Evolutionary conservation across 305 asterid species (phyloP), one percentile per base, ranked within the genome.

Genomic region (Fraxinus albicans): DNA sequence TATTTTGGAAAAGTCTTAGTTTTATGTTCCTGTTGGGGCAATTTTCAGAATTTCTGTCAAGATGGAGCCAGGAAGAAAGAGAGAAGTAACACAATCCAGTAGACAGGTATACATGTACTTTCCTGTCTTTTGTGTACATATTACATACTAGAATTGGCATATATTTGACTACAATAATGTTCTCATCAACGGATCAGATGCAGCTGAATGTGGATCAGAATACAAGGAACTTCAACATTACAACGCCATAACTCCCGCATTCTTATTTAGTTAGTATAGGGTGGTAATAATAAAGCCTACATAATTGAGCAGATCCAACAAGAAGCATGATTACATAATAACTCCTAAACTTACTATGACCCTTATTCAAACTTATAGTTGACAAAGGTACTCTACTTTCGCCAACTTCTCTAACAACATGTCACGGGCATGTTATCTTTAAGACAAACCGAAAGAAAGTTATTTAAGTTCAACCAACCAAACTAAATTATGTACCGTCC

Each of bases 371-470:
- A 77, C 69, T 53, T 58, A 27, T 35, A 15, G n/a, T 60, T 60
- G 53, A 19, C 7, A 33, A 7, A 34, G 44, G 70, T 21, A 60
- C 33, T 21, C 72, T 60, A 21, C 29, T 23, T 60, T 60, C 15
- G 6, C 72, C 72, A 60, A 29, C 12, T 65, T 69, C 70, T 19
- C 31, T 27, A 27, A 60, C 69, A 70, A 27, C 19, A 40, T 42
- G 15, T 80, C 74, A 15, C 4, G 27, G 19, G 60, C 55, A 60
- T n/a, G 4, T 40, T 55, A 34, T 31, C 6, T 8, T 55, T 19
- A 53, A 50, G 75, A 78, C 69, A 21, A 79, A 44, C 81, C 2
- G 17, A 81, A 60, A 75, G 36, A 72, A 34, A 72, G 72, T 9
- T 31, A 36, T 38, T 35, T 29, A 34, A 34, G 27, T 77, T 31